Percentiles rank a stretch among this genome's conserved stretches.
These are phyloP conservation scores for Hypoxylon rubiginosum DNA, from an alignment of 2,329 filamentous ascomycete species.

Conservation along the genomic window DNA sequence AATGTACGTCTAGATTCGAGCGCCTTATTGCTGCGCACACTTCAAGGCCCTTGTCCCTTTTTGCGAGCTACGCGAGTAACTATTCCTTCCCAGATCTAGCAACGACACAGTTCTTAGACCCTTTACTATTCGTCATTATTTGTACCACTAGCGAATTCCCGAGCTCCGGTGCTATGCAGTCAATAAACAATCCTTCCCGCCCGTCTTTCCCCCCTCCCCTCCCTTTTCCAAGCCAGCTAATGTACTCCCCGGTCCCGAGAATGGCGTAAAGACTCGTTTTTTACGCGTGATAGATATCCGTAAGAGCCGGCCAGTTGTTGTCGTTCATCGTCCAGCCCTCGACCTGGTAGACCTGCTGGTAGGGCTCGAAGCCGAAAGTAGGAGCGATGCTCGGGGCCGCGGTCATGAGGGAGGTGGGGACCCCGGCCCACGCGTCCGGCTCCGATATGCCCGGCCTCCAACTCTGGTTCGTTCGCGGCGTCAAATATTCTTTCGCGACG, in stretches of 20 bases:
- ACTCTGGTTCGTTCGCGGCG: slow-evolving; percentile 32
- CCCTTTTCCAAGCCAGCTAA: neutral
- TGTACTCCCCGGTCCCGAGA: slow-evolving; percentile 10
- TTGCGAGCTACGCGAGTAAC: slow-evolving; percentile 6
- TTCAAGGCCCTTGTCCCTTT: neutral
- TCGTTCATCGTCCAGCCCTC: slow-evolving; percentile 35
- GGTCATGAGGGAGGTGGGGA: slow-evolving; percentile 30
- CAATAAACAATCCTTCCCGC: slow-evolving; percentile 8
- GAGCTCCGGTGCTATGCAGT: slow-evolving; percentile 30
- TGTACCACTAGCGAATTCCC: slow-evolving; percentile 21
- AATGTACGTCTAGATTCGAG: slow-evolving; percentile 2
- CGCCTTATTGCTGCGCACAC: neutral
- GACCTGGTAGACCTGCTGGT: slow-evolving; percentile 34
- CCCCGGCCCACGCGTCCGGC: slow-evolving; percentile 29
- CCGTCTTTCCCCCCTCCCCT: neutral
- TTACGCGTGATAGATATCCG: slow-evolving; percentile 36
- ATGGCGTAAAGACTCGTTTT: neutral
- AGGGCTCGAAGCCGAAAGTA: slow-evolving; percentile 33
- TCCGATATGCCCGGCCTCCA: slow-evolving; percentile 33
- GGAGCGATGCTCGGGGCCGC: slow-evolving; percentile 20
- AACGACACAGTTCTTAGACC: neutral
- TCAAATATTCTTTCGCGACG: slow-evolving; percentile 48
- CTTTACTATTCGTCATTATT: slow-evolving; percentile 10
- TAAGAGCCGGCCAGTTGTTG: slow-evolving; percentile 35
- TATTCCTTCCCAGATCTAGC: neutral